phyloP scores from a whole-genome alignment of 805 yeast genomes.

The Yamadazyma nakazawae region DNA sequence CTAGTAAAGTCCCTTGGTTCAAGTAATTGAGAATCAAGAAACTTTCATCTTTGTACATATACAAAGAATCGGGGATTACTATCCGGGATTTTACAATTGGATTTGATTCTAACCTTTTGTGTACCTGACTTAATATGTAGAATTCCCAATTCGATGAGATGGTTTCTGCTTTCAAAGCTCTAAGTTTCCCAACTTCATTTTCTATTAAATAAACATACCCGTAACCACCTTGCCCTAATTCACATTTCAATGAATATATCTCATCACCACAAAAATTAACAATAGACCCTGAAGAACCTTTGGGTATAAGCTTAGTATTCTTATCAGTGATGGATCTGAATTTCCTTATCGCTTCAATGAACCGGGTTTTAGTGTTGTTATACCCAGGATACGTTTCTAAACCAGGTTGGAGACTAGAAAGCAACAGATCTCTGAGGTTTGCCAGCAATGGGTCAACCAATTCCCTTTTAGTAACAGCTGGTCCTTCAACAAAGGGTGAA shows the following conservation, averaged over 20 bases:
- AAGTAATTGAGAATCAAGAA: slow-evolving; percentile 62
- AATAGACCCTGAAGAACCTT: slow-evolving; percentile 38
- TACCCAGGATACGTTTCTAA: slow-evolving; percentile 29
- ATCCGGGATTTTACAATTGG: slow-evolving; percentile 28
- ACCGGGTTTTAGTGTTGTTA: slow-evolving; percentile 18
- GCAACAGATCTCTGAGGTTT: slow-evolving; percentile 33
- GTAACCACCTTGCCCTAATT: slow-evolving; percentile 78
- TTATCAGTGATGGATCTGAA: slow-evolving; percentile 36
- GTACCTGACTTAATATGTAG: slow-evolving; percentile 62
- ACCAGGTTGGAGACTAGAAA: slow-evolving; percentile 38
- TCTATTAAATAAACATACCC: slow-evolving; percentile 76
- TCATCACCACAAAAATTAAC: slow-evolving; percentile 43
- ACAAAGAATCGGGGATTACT: slow-evolving; percentile 50
- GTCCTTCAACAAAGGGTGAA: neutral
- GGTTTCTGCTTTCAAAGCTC: slow-evolving; percentile 70
- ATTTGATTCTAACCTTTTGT: slow-evolving; percentile 27
- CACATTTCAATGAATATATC: slow-evolving; percentile 46
- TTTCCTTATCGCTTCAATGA: slow-evolving; percentile 18
- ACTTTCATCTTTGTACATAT: slow-evolving; percentile 62
- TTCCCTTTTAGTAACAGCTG: neutral
- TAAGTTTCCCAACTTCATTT: slow-evolving; percentile 47
- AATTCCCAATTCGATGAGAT: slow-evolving; percentile 80
- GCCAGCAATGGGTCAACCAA: slow-evolving; percentile 42
- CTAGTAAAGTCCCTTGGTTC: slow-evolving; percentile 70
- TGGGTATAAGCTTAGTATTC: slow-evolving; percentile 31